Base-by-base conservation (phyloP, 306 rosid species). In the Mucuna pruriens region DNA sequence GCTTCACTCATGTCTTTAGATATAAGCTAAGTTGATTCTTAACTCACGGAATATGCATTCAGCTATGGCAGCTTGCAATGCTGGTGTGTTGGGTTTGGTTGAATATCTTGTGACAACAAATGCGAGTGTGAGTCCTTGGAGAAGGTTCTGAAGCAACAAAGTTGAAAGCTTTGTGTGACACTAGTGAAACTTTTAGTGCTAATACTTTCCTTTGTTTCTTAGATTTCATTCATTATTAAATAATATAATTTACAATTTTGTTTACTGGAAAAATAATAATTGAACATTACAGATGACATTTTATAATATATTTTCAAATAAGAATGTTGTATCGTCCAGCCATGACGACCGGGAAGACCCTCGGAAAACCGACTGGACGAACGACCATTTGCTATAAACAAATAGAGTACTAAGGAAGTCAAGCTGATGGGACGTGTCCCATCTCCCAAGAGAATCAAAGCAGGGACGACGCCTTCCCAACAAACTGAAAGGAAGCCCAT, bases 1-100 rank as follows among this genome's bases (percentile, higher is more conserved):
- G 68, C 11, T 61, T 61, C 85, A 75, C 86, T 5, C 40, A 95
- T 95, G 99, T 93, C 98, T 82, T 95, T 97, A 48, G 99, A 95
- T 78, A 95, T 95, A 61, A 86, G 98, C 92, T 95, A 91, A 61
- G 22, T 15, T 29, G 82, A 77, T 31, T 63, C 23, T 38, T 33
- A 23, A 8, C 11, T 16, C 4, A 16, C 20, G 70, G 49, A 78
- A 72, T 40, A 36, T 71, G 42, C 20, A 15, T 61, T 61, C 40
- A 61, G 45, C 26, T 26, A 91, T 94, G 92, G 88, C 81, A 33
- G 77, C 60, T 75, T 82, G 76, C 80, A 71, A 68, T 65, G 79
- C 74, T 85, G 67, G 36, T 75, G 9, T 60, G 3, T 16, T n/a
- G 60, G 67, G 23, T 46, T 57, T 82, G 20, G 26, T 49, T 73